phyloP scores from a whole-genome alignment of 345 rosid species.

The Boechera divaricarpa region DNA sequence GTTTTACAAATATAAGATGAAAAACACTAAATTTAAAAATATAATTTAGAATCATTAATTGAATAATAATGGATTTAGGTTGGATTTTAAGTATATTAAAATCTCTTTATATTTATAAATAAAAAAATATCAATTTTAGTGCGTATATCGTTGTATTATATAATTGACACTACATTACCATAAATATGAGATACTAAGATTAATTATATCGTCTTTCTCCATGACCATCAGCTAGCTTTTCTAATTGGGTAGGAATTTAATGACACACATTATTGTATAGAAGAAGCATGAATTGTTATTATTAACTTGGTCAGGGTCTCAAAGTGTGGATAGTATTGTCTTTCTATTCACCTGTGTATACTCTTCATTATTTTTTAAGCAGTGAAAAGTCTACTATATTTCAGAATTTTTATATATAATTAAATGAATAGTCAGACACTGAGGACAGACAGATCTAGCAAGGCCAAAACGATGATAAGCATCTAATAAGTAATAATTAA shows the following conservation, averaged over 20 bases:
- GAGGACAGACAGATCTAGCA: constrained; percentile 41
- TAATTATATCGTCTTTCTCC: not conserved
- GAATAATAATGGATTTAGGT: too few species aligned
- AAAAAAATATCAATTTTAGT: not conserved
- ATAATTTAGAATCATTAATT: too few species aligned
- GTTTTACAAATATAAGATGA: too few species aligned
- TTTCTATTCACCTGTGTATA: not conserved
- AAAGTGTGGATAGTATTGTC: constrained; percentile 13
- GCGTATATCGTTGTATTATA: not conserved
- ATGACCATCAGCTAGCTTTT: constrained; percentile 15
- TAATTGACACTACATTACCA: not conserved
- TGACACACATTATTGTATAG: not conserved
- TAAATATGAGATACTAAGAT: not conserved
- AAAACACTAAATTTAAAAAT: too few species aligned
- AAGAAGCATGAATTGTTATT: constrained; percentile 6
- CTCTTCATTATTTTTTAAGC: not conserved
- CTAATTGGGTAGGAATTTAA: not conserved
- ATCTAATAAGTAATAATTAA: not conserved
- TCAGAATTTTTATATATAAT: not conserved
- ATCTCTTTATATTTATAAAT: not conserved
- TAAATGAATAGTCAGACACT: constrained; percentile 21
- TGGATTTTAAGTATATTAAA: too few species aligned
- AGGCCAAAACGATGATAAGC: constrained; percentile 30
- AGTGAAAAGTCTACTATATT: not conserved
- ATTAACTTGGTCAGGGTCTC: constrained; percentile 28